Base-by-base conservation (phyloP, 2,329 filamentous ascomycete species). In the Acarospora socialis region DNA sequence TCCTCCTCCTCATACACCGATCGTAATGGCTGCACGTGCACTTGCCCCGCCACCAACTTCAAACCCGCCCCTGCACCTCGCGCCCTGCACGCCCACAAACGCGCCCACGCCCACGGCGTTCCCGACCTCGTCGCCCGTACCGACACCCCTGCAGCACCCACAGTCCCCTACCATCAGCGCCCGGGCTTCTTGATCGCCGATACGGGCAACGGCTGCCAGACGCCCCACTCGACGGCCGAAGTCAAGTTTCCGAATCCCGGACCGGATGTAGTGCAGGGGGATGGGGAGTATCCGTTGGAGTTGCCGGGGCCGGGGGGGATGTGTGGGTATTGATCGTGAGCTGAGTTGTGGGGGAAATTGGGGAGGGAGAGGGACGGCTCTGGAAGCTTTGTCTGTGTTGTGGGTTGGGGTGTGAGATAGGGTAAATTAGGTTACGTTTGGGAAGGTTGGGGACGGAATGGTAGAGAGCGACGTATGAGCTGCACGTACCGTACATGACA, bases 201-300 rank as follows among this genome's bases (percentile, higher is more conserved):
- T 40, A 51, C 54, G 38, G 53, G 49, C 5, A 49, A 52, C 10
- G 57, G 56, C 10, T 64, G 61, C 38, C 37, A 48, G 8, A 53
- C 54, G 1, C 46, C 49, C 5, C 44, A 44, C 18, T 48, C 46
- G 5, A 49, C 48, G 7, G 53, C 51, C 9, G 61, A 65, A 43
- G 46, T 65, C 8, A 52, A 56, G 38, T 62, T 51, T 43, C 56
- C 57, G 4, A 41, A 55, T 20, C 57, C 58, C 2, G 59, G 59
- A 3, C 55, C 56, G 23, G 55, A 61, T 32, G 53, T 64, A 10
- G 51, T 60, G 3, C 31, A 45, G 12, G 60, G 60, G 6, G 58
- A 62, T 43, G 59, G 56, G 14, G 53, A 49, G 32, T 64, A 63
- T 41, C 45, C 53, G n/a, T 48, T 65, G 16, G 49, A 52, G 34